A percentile compares a stretch with the other conserved stretches of the same genome.
Conservation (phyloP, 495 filamentous ascomycete species). For the Penicillium canariense region DNA sequence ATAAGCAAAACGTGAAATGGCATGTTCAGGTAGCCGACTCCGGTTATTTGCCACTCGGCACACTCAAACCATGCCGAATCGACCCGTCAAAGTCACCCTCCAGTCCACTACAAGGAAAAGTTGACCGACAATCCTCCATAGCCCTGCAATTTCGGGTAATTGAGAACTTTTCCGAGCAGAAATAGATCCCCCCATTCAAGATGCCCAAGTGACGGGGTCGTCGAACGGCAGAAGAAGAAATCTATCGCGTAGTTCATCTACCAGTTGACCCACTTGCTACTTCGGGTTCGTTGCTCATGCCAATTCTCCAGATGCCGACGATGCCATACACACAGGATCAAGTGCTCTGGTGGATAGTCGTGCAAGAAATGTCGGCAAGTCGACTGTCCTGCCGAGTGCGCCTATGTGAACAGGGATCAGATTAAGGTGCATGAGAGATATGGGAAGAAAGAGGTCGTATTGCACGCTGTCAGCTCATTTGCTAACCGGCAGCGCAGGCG, state of each 20-base stretch:
- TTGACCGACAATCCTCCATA: neutral
- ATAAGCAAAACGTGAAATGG: neutral
- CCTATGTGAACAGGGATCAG: constrained; percentile 35
- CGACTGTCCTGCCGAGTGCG: constrained; percentile 26
- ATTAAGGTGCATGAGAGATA: constrained; percentile 37
- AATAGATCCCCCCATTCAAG: neutral
- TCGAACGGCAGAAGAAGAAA: constrained; percentile 28
- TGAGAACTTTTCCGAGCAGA: neutral
- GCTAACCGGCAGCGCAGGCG: constrained; percentile 22
- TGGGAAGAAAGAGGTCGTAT: too few relatives aligned
- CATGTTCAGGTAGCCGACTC: neutral
- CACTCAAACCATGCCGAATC: neutral
- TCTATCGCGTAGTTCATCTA: constrained; percentile 26
- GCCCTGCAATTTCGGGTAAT: neutral
- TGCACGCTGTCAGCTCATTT: too few relatives aligned
- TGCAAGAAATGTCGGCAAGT: constrained; percentile 31
- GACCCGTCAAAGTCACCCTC: neutral
- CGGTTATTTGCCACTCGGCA: constrained; percentile 6
- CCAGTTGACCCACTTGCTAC: too few relatives aligned
- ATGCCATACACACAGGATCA: constrained; percentile 40
- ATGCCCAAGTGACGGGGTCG: neutral
- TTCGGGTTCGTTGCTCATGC: neutral
- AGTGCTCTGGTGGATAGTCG: constrained; percentile 36
- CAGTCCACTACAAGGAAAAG: neutral
- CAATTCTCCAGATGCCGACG: constrained; percentile 28